These are phyloP conservation scores for Echeveria elegans DNA, from an alignment of 164 flowering plant species.

Conservation along the genomic window DNA sequence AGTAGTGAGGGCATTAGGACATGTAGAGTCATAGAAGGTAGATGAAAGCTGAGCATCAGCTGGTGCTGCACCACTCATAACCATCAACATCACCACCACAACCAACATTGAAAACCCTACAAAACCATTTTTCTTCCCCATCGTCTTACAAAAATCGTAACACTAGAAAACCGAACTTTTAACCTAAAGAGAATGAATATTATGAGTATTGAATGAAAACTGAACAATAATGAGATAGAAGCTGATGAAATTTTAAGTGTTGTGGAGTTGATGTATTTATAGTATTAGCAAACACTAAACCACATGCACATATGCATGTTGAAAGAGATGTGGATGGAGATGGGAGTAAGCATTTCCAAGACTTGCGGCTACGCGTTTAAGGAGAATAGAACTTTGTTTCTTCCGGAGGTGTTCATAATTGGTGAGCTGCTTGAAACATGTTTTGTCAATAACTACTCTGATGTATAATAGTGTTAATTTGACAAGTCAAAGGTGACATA, in stretches of 20 bases:
- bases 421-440: constrained; percentile 1
- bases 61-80: neutral
- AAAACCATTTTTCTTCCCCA: neutral
- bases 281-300: too few species aligned
- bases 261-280: neutral
- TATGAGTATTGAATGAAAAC: too few species aligned
- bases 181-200: too few species aligned
- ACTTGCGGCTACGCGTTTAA: constrained; percentile 2
- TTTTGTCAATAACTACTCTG: neutral
- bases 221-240: neutral
- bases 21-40: neutral
- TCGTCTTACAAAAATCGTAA: neutral
- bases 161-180: neutral
- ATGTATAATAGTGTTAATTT: neutral
- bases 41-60: constrained; percentile 5
- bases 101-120: neutral
- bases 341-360: neutral
- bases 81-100: neutral
- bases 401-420: neutral
- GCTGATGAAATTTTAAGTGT: neutral
- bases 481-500: neutral
- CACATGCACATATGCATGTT: neutral
- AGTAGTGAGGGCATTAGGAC: constrained; percentile 6
- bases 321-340: neutral
- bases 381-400: neutral